Base-by-base conservation (phyloP, 176 grass and related monocot genomes). In the Oryza rufipogon region DNA sequence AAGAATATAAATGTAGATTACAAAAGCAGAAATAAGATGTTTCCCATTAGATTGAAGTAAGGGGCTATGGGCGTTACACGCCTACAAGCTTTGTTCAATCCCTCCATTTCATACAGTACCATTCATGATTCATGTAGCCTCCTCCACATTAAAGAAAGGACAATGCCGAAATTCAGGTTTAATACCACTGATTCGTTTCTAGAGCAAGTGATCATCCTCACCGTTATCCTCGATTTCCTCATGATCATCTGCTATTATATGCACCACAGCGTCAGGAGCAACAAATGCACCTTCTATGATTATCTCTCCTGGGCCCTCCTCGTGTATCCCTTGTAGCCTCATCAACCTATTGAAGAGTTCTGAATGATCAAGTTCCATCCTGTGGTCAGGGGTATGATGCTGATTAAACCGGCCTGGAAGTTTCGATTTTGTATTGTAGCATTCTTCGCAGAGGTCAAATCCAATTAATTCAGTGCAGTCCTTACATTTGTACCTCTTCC, bases 331-430 rank as follows among this genome's bases (percentile, higher is more conserved):
- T 63, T 66, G 71, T 19, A 56, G 33, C 49, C 73, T 20, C 45
- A 78, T 13, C 26, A 88, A 36, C 17, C 33, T 76, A 2, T 0
- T 19, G 4, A 84, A n/a, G 14, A 86, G 81, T 3, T 0, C 0
- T 26, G 91, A 60, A 13, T 84, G 7, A 74, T 92, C 89, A 23
- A 91, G 54, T 61, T 89, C 86, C 74, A 99, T 96, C 82, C 63
- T 91, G 79, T 96, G 93, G 73, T 96, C 91, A 85, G 90, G 89
- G 7, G 96, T 96, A 76, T 99, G 96, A 77, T 90, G 86, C 83
- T 96, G 93, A 85, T 99, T 99, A 77, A 99, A 99, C 73, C 96
- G 87, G 10, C 91, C 93, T 9, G 88, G 89, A 65, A 99, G 84
- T 20, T 94, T 99, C 30, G 88, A 94, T 22, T 30, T 76, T 11